Base-by-base conservation (phyloP, 1,284 basidiomycete genomes). In the Trichosporon coremiiforme region DNA sequence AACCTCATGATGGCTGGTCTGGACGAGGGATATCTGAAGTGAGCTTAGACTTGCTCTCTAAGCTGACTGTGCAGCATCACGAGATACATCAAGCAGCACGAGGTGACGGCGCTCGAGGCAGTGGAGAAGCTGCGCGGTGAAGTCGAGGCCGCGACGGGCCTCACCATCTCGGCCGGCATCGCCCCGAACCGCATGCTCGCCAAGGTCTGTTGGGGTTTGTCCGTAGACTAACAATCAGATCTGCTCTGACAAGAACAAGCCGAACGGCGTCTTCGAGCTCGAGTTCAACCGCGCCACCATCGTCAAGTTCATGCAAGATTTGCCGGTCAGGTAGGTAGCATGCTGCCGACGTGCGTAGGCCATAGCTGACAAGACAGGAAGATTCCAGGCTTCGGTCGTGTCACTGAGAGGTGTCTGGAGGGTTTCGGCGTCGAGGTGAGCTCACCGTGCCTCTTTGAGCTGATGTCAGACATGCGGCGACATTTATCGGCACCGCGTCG, bases 231-330 rank as follows among this genome's bases (percentile, higher is more conserved):
- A 73, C 53, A 17, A 62, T 38, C 78, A 95, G 91, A 96, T 97
- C 68, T 95, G 92, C 79, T 96, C 94, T 50, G 95, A 98, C 81
- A 92, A 91, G 89, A 97, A 97, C 83, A 98, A 98, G 84, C 95
- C 95, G 0, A 93, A 97, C 78, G 95, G 94, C 1, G 93, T 95
- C 80, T 97, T 89, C 76, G 87, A 88, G 75, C 87, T 96, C 41
- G 84, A 88, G 2, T 92, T 91, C 77, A 86, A 91, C 62, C 81
- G 86, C 1, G 81, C 88, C 25, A 85, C 87, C 0, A 90, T 96
- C 75, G 86, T 87, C 55, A 83, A 83, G 0, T 98, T 97, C 83
- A 81, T 83, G 79, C 71, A 80, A 12, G 80, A 80, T 69, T 70
- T 82, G 22, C 82, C 83, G 0, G 78, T 84, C n/a, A 67, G 80